Base-by-base conservation (phyloP, 352 stramenopile species). In the Globisporangium spiculum region DNA sequence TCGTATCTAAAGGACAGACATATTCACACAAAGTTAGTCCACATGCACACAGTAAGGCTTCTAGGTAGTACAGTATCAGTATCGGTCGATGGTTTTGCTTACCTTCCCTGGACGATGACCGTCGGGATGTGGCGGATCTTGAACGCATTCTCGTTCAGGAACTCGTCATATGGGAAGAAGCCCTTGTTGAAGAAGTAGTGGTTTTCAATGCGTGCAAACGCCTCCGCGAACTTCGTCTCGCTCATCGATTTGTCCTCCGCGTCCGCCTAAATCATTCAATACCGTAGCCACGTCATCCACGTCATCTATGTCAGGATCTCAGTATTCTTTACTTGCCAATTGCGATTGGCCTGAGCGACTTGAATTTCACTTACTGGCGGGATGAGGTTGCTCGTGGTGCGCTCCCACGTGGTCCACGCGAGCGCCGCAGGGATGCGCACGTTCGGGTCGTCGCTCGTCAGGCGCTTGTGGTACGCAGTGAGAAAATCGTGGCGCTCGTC, bases 201-300 rank as follows among this genome's bases (percentile, higher is more conserved):
- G 79, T 96, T 97, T 77, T 98, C 93, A 67, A 98, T 98, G 56
- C 92, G 85, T 32, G 91, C 92, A 71, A 98, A 98, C 2, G 93
- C 89, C 68, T 96, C 83, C 8, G 90, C 86, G 67, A 97, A 97
- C 69, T 88, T 86, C 27, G 76, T 72, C 55, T 97, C 84, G 38
- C 73, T 78, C 79, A 91, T 94, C 52, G 85, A 92, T 78, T 93
- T 92, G 38, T 83, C 77, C n/a, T 76, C 80, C 0, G 83, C 79
- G 67, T 95, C 75, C 12, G 75, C 50, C 80, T 86, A 55, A n/a
- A 46, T 30, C 3, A 55, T 27, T 27, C 6, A 46, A 46, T 14
- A 52, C 4, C 20, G 14, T 8, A n/a, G 18, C 16, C 41, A 50
- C 5, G 16, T 22, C 14, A 20, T 16, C 41, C 12, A 16, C 14